phyloP scores from a whole-genome alignment of 2,329 filamentous ascomycete genomes.

The Aspergillus felis region DNA sequence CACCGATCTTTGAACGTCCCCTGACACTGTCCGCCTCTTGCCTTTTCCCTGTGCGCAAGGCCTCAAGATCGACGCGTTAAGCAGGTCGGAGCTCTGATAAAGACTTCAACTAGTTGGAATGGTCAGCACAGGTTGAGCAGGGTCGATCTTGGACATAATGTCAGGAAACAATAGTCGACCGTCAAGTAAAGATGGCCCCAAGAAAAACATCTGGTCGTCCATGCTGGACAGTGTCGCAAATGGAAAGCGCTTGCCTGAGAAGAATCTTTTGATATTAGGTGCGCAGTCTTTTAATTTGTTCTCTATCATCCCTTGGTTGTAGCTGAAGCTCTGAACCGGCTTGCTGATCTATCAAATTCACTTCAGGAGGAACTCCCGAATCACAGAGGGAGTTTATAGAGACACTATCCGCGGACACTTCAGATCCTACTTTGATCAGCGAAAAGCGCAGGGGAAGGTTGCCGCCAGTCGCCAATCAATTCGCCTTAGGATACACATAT shows the following conservation, averaged over 20 bases:
- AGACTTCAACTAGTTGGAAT: constrained; percentile 23
- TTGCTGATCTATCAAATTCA: constrained; percentile 17
- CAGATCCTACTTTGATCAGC: constrained; percentile 38
- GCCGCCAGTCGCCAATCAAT: constrained; percentile 83
- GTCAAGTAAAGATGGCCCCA: constrained; percentile 59
- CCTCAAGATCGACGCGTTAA: constrained; percentile 16
- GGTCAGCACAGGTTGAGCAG: constrained; percentile 31
- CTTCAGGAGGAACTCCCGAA: constrained; percentile 72
- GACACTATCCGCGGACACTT: constrained; percentile 43
- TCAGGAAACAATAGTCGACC: constrained; percentile 38
- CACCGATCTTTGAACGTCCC: constrained; percentile 22
- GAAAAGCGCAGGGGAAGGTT: constrained; percentile 53
- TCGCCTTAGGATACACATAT: constrained; percentile 91
- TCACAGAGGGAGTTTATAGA: constrained; percentile 82
- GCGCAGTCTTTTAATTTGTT: constrained; percentile 25
- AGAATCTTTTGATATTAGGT: constrained; percentile 85
- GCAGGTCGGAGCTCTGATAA: constrained; percentile 1
- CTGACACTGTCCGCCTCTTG: constrained; percentile 27
- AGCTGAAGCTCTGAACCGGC: constrained; percentile 1
- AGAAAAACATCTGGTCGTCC: constrained; percentile 90
- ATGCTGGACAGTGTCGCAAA: constrained; percentile 89
- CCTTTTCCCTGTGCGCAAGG: constrained; percentile 8
- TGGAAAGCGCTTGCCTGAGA: constrained; percentile 84
- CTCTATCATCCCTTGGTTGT: constrained; percentile 6
- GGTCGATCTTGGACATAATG: constrained; percentile 36